phyloP scores from a whole-genome alignment of 2,329 filamentous ascomycete genomes.

The Neofusicoccum umdonicola region DNA sequence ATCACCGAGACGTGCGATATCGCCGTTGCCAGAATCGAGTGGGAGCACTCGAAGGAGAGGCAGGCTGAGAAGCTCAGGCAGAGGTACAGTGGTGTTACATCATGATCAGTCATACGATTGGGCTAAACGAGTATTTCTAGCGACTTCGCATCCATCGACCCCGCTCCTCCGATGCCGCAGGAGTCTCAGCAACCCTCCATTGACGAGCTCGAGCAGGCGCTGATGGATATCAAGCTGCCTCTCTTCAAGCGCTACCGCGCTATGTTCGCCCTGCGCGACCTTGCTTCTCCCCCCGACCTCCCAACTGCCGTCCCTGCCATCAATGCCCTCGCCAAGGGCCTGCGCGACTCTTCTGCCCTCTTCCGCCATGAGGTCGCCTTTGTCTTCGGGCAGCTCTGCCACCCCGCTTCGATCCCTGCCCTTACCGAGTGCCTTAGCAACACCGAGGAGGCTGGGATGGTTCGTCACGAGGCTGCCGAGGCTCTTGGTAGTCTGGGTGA shows the following conservation, averaged over 20 bases:
- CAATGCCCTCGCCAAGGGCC: slow-evolving; percentile 78
- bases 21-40: slow-evolving; percentile 88
- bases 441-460: slow-evolving; percentile 85
- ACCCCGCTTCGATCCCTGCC: slow-evolving; percentile 94
- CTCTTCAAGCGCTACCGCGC: slow-evolving; percentile 93
- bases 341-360: slow-evolving; percentile 81
- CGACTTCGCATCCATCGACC: slow-evolving; percentile 93
- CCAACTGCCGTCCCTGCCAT: slow-evolving; percentile 88
- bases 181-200: slow-evolving; percentile 62
- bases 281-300: slow-evolving; percentile 88
- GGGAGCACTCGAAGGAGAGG: slow-evolving; percentile 67
- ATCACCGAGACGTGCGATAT: slow-evolving; percentile 97
- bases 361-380: slow-evolving; percentile 99
- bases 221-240: slow-evolving; percentile 75
- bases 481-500: slow-evolving; percentile 91
- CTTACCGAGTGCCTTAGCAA: slow-evolving; percentile 77
- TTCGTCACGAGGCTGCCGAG: slow-evolving; percentile 95
- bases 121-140: slow-evolving; percentile 46
- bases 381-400: slow-evolving; percentile 93
- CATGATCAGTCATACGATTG: not conserved
- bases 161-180: slow-evolving; percentile 81
- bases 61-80: slow-evolving; percentile 74
- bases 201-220: slow-evolving; percentile 67
- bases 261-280: slow-evolving; percentile 95
- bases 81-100: slow-evolving; percentile 58